Evolutionary conservation across 345 rosid genomes (phyloP).

Genomic region (Camelina laxa): DNA sequence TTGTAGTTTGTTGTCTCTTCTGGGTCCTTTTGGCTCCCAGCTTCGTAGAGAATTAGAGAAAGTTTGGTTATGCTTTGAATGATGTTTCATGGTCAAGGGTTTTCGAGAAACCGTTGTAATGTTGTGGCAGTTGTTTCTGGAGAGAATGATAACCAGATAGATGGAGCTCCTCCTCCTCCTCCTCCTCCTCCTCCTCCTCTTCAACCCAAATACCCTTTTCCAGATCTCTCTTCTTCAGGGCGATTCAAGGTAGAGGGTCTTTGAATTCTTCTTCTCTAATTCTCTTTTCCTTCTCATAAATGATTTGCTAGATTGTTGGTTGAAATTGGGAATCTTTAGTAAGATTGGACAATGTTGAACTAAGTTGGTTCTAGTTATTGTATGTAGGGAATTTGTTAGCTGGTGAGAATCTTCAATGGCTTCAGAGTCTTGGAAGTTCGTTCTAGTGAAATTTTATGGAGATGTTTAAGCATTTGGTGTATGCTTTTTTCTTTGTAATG

Average conservation of each 20-base stretch:
- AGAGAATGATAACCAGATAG: conserved; percentile 54
- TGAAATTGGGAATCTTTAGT: not conserved
- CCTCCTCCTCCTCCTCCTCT: conserved; percentile 45
- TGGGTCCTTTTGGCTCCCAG: not conserved
- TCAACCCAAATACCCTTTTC: conserved; percentile 70
- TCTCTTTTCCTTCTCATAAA: conserved; percentile 17
- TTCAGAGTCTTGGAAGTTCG: conserved; percentile 17
- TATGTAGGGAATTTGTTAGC: not conserved
- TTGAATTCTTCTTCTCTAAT: not conserved
- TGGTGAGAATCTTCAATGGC: conserved; percentile 4
- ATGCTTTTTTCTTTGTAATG: conserved; percentile 33
- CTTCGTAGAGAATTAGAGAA: not conserved
- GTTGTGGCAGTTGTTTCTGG: conserved; percentile 78
- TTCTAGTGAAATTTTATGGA: conserved; percentile 17
- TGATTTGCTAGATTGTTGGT: conserved; percentile 2
- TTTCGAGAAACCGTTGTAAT: conserved; percentile 86
- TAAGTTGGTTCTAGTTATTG: conserved; percentile 23
- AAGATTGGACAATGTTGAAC: conserved; percentile 18
- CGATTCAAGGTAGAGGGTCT: conserved; percentile 70
- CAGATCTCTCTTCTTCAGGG: conserved; percentile 83
- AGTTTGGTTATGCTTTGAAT: conserved; percentile 63
- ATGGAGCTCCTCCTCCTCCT: conserved; percentile 54
- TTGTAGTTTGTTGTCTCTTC: not conserved
- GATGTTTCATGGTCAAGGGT: conserved; percentile 96
- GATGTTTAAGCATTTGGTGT: conserved; percentile 21